Conservation (phyloP, 1,284 basidiomycete genomes). For the Puccinia hordei region DNA sequence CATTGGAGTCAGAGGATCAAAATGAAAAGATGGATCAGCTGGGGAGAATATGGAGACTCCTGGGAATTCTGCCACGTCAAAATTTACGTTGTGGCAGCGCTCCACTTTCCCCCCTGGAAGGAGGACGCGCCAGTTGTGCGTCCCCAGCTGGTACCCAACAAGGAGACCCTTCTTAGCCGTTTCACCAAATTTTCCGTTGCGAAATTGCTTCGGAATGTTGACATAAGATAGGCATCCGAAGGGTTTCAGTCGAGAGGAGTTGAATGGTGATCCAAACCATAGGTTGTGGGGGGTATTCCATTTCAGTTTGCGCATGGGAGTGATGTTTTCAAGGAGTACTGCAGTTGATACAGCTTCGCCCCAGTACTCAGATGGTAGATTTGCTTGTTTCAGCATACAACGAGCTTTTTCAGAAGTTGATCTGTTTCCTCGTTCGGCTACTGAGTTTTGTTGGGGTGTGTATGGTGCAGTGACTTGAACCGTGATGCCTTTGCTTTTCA, state of each 20-base stretch:
- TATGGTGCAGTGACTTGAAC: not conserved
- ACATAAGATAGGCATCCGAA: slow-evolving; percentile 11
- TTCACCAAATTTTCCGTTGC: slow-evolving; percentile 3
- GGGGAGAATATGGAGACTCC: not conserved
- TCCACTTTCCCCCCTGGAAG: not conserved
- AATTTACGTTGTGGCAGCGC: not conserved
- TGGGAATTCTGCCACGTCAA: slow-evolving; percentile 8
- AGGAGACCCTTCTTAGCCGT: slow-evolving; percentile 5
- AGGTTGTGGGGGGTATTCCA: slow-evolving; percentile 4
- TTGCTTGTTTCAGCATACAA: not conserved
- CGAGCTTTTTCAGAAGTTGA: not conserved
- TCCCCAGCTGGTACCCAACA: slow-evolving; percentile 9
- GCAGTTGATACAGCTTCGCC: not conserved
- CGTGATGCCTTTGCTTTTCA: not conserved
- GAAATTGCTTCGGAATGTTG: not conserved
- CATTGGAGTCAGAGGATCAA: not conserved
- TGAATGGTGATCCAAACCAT: not conserved
- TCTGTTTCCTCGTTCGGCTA: slow-evolving; percentile 4
- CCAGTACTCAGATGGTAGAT: not conserved
- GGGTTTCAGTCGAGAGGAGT: not conserved
- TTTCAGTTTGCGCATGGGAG: not conserved
- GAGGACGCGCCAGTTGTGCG: slow-evolving; percentile 14
- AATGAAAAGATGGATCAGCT: not conserved
- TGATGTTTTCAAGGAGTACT: slow-evolving; percentile 25
- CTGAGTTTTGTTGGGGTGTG: not conserved